Evolutionary conservation across 2,329 filamentous ascomycete species (phyloP).

Genomic region (Pestalotiopsis sp.): DNA sequence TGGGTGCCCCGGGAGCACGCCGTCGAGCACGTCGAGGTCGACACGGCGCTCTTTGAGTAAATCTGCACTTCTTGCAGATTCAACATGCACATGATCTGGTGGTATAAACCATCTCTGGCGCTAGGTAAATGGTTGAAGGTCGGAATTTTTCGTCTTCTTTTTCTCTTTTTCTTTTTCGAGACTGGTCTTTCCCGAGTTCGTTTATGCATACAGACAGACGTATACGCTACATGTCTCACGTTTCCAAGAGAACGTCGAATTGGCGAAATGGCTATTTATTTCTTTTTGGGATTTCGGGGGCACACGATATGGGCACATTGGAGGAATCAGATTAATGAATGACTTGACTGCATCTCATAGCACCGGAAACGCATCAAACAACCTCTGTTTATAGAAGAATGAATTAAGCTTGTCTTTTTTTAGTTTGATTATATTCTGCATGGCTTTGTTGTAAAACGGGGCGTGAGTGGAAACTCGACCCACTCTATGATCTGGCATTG

Average conservation of each 20-base stretch:
- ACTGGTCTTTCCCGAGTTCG: too few relatives aligned
- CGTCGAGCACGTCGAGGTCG: slow-evolving; percentile 17
- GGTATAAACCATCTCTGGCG: not conserved
- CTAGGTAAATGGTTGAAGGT: not conserved
- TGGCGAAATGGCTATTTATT: not conserved
- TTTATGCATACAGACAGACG: too few relatives aligned
- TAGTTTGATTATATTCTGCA: too few relatives aligned
- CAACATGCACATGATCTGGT: not conserved
- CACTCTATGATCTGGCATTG: not conserved
- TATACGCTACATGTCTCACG: too few relatives aligned
- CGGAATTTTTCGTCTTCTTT: not conserved
- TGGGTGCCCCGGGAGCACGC: slow-evolving; percentile 33
- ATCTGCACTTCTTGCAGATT: not conserved
- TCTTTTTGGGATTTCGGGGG: not conserved
- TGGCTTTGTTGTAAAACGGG: not conserved
- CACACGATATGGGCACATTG: not conserved
- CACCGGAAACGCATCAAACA: not conserved
- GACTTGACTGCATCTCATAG: slow-evolving; percentile 1
- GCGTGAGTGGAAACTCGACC: not conserved
- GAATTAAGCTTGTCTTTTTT: too few relatives aligned
- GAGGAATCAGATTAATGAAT: not conserved
- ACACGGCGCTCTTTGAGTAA: slow-evolving; percentile 5
- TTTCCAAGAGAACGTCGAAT: not conserved
- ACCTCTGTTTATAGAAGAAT: not conserved
- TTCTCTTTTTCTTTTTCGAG: not conserved